phyloP scores from a whole-genome alignment of 1,284 basidiomycete species.

The Heterobasidion irregulare region DNA sequence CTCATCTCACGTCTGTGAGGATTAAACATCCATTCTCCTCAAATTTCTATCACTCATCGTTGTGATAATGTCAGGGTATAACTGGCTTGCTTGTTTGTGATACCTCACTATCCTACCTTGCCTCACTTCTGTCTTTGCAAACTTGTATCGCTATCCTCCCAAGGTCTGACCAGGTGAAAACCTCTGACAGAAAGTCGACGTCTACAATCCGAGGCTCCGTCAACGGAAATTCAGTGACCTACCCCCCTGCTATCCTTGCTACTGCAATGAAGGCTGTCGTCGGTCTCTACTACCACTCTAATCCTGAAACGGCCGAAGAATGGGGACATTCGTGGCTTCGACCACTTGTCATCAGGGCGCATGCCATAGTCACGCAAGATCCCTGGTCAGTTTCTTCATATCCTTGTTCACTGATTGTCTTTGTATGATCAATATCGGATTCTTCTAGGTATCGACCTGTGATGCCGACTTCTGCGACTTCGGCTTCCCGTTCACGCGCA shows the following conservation, averaged over 20 bases:
- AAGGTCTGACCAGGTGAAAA: not conserved
- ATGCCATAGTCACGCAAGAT: constrained; percentile 15
- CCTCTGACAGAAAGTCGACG: not conserved
- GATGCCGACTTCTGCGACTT: not conserved
- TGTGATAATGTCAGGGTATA: not conserved
- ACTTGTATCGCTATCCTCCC: not conserved
- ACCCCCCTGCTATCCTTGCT: constrained; percentile 14
- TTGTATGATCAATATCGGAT: not conserved
- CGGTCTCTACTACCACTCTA: constrained; percentile 18
- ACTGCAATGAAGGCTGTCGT: constrained; percentile 17
- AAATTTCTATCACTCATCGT: not conserved
- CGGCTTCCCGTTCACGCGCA: not conserved
- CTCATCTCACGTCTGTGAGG: constrained; percentile 20
- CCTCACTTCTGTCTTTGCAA: not conserved
- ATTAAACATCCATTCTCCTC: not conserved
- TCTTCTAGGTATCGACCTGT: not conserved
- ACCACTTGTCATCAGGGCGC: constrained; percentile 14
- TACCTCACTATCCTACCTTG: not conserved
- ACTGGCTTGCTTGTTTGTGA: not conserved
- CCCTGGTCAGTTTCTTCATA: constrained; percentile 8
- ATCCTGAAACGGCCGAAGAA: constrained; percentile 15
- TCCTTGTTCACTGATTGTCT: not conserved
- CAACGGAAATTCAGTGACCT: constrained; percentile 2
- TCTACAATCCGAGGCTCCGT: not conserved
- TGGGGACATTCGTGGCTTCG: constrained; percentile 18